phyloP scores from a whole-genome alignment of 73 alveolate genomes.

The Uronychia setigera region DNA sequence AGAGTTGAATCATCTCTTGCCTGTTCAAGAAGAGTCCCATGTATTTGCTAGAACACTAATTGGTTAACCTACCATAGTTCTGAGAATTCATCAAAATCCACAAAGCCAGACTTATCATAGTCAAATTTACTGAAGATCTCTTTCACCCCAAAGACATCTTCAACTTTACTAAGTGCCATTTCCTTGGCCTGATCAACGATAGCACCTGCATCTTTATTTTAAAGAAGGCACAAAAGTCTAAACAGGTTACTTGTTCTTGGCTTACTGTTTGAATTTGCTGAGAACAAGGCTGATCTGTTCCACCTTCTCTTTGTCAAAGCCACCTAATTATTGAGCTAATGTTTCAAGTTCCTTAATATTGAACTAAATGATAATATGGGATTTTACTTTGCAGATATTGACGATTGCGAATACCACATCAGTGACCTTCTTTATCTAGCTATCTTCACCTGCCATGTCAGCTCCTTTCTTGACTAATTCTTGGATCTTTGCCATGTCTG shows the following conservation, averaged over 20 bases:
- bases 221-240: background rate
- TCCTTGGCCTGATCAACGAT: background rate
- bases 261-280: background rate
- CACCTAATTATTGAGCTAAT: background rate
- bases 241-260: background rate
- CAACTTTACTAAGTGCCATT: background rate
- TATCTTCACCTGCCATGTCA: background rate
- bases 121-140: slow-evolving; percentile 18
- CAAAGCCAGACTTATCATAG: slow-evolving; percentile 23
- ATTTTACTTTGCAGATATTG: background rate
- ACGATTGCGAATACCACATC: background rate
- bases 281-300: background rate
- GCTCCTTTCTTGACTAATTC: background rate
- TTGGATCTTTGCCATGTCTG: background rate
- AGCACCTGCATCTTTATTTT: background rate
- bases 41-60: slow-evolving; percentile 9
- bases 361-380: background rate
- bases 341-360: background rate
- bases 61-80: slow-evolving; percentile 7
- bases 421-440: background rate
- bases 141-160: background rate
- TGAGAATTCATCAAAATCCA: slow-evolving; percentile 20
- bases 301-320: background rate
- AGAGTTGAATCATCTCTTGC: slow-evolving; percentile 9
- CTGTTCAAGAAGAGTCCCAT: slow-evolving; percentile 18